phyloP scores from a whole-genome alignment of 2,329 filamentous ascomycete species.

The Cephalotrichum gorgonifer region DNA sequence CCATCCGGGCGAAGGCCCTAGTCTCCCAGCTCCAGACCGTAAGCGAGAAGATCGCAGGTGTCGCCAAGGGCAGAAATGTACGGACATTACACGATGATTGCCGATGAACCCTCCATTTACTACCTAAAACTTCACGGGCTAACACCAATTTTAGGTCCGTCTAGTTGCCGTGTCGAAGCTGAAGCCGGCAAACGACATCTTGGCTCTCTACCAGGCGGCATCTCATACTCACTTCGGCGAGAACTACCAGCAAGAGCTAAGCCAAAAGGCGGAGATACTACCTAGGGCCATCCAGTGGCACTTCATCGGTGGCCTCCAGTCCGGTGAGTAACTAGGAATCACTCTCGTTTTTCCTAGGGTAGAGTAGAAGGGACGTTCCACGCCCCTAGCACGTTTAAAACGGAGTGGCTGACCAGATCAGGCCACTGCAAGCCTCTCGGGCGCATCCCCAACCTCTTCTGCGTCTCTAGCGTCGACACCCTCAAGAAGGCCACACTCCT shows the following conservation, averaged over 20 bases:
- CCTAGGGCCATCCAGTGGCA: conserved; percentile 79
- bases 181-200: conserved; percentile 84
- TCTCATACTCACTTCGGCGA: conserved; percentile 80
- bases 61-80: conserved; percentile 43
- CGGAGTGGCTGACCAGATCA: conserved; percentile 14
- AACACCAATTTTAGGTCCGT: conserved; percentile 45
- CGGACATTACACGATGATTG: no score
- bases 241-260: conserved; percentile 88
- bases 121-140: not conserved
- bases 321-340: conserved; percentile 27
- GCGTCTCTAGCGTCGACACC: conserved; percentile 82
- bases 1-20: conserved; percentile 50
- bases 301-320: conserved; percentile 91
- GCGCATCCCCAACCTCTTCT: conserved; percentile 80
- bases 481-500: conserved; percentile 79
- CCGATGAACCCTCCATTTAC: not conserved
- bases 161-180: conserved; percentile 94
- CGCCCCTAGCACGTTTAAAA: no score
- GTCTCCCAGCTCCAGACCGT: conserved; percentile 52
- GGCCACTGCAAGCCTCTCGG: conserved; percentile 87
- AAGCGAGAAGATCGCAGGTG: conserved; percentile 43
- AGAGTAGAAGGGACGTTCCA: no score
- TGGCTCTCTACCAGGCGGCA: conserved; percentile 62
- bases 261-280: conserved; percentile 72
- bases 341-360: no score